Percentiles rank a stretch among this genome's conserved stretches.
phyloP scores from a whole-genome alignment of 306 rosid genomes.

The Cucumis sativus region Cucumber_9930_V3 NC_026655.2:27602501-27603000 shows the following conservation, averaged over 20 bases:
- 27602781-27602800: background rate
- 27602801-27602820: background rate
- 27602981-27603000: constrained; percentile 80
- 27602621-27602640: background rate
- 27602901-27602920: background rate
- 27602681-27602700: background rate
- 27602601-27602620: background rate
- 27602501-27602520: background rate
- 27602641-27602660: background rate
- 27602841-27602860: background rate
- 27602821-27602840: background rate
- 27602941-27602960: background rate
- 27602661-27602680: background rate
- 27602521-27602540: background rate
- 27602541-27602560: background rate
- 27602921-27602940: background rate
- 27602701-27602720: background rate
- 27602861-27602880: background rate
- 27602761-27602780: background rate
- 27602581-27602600: background rate
- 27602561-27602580: background rate
- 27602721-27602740: background rate
- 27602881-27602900: background rate
- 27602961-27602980: constrained; percentile 90
- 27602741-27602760: background rate